These are phyloP conservation scores for Gentiana macrophylla DNA, from an alignment of 257 asterid species.

Conservation along the genomic window DNA sequence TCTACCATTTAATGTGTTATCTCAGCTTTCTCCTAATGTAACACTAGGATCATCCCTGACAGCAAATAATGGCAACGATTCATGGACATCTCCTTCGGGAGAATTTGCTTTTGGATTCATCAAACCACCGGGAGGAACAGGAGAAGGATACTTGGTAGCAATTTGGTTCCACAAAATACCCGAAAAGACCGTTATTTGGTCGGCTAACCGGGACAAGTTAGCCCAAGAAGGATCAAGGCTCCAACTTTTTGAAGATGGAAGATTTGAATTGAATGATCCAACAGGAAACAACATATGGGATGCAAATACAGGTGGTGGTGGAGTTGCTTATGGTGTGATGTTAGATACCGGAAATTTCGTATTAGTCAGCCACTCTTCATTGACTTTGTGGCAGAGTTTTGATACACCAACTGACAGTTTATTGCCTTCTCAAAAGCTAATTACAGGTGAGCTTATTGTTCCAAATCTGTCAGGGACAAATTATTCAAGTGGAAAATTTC, in stretches of 20 bases:
- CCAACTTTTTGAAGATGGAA: conserved; percentile 2
- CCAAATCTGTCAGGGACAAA: not conserved
- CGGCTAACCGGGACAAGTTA: conserved; percentile 9
- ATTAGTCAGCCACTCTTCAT: not conserved
- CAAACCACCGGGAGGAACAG: too few species aligned
- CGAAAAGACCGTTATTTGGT: conserved; percentile 12
- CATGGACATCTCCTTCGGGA: conserved; percentile 6
- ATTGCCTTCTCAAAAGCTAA: conserved; percentile 5
- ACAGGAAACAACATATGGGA: conserved; percentile 5
- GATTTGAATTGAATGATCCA: conserved; percentile 1
- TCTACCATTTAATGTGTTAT: not conserved
- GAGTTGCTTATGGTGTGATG: conserved; percentile 8
- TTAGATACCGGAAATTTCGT: conserved; percentile 11
- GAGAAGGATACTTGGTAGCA: conserved; percentile 6
- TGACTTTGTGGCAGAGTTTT: conserved; percentile 11
- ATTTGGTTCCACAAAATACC: conserved; percentile 14
- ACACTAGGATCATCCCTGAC: conserved; percentile 10
- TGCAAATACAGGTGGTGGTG: not conserved
- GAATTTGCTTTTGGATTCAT: conserved; percentile 14
- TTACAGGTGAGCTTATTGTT: not conserved
- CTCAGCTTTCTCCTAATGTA: not conserved
- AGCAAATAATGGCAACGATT: not conserved
- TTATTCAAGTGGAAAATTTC: conserved; percentile 8
- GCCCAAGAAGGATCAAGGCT: conserved; percentile 5
- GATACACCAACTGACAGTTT: conserved; percentile 6